phyloP scores from a whole-genome alignment of 495 filamentous ascomycete species.

The Neurospora sp. region DNA sequence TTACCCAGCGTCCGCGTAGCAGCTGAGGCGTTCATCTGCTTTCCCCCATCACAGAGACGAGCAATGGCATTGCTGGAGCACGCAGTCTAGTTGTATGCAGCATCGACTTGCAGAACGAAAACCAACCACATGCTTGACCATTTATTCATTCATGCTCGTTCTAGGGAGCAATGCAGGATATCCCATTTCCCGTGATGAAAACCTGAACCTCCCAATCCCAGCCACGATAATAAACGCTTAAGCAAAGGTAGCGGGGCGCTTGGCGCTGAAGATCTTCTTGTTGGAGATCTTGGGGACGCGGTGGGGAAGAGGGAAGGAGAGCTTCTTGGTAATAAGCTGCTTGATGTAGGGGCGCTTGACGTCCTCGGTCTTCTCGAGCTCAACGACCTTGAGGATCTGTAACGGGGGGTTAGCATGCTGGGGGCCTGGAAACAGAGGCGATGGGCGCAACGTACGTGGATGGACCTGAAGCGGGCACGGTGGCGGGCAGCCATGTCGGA shows the following conservation, averaged over 20 bases:
- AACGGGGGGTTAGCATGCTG: conserved; percentile 17
- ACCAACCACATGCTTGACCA: conserved; percentile 19
- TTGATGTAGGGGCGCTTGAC: conserved; percentile 98
- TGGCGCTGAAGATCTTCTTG: conserved; percentile 85
- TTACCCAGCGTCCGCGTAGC: background rate
- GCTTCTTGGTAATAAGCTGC: conserved; percentile 87
- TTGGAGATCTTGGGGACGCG: conserved; percentile 66
- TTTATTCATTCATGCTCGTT: conserved; percentile 30
- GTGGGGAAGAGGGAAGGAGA: conserved; percentile 98
- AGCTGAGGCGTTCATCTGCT: background rate
- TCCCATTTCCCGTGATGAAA: conserved; percentile 44
- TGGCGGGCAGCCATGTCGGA: conserved; percentile 99
- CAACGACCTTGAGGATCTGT: conserved; percentile 95
- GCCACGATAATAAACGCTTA: conserved; percentile 30
- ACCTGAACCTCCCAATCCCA: conserved; percentile 42
- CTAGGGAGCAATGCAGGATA: conserved; percentile 38
- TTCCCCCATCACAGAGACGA: background rate
- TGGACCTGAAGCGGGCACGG: conserved; percentile 91
- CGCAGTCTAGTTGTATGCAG: background rate
- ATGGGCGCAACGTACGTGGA: conserved; percentile 65
- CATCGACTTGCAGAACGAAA: conserved; percentile 4
- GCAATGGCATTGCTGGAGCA: background rate
- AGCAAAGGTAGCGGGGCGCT: conserved; percentile 82
- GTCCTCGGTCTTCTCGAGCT: conserved; percentile 83
- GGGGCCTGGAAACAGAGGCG: background rate